Base-by-base conservation (phyloP, 2,329 filamentous ascomycete species). In the Akanthomyces uredinophilus region DNA sequence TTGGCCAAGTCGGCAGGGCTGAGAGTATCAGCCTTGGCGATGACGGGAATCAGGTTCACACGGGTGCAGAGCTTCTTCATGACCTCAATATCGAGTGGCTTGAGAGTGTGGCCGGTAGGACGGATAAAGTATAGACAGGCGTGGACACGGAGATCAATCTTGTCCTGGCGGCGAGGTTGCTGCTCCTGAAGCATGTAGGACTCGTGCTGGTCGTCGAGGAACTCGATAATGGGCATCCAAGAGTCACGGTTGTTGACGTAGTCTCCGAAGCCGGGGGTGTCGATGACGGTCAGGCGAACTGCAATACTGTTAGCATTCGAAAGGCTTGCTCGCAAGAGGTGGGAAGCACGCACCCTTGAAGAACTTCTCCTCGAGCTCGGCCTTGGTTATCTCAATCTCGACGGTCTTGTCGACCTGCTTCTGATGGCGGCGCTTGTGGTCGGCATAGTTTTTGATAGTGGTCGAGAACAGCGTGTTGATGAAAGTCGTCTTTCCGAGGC, bases 121-220 rank as follows among this genome's bases (percentile, higher is more conserved):
- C 96, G 89, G 78, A 99, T 98, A 81, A 99, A 99, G 87, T 99
- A 99, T 75, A 99, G 79, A 80, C 95, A 99, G 68, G 94, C 90
- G 77, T 99, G 95, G 69, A 99, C 96, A 81, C 95, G 93, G 72
- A 99, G 90, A 76, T 99, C 95, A 72, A 99, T 99, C 87, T 98
- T 99, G 84, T 99, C 95, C 73, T 90, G 88, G 73, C 95, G 92
- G 79, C 92, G 92, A 70, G 96, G 95, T 81, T 99, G 95, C 81
- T 99, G 95, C 87, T 99, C 95, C 84, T 99, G 95, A 75, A 99
- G 86, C 95, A 99, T 99, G 81, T 99, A 99, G 43, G 95, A 99
- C 84, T 99, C 95, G 78, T 99, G 96, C 85, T 99, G 95, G 81
- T 99, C 95, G 80, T 99, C 95, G 72, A 99, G 85, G 83, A 99